These are phyloP conservation scores for Monosporascus cannonballus DNA, from an alignment of 2,329 filamentous ascomycete genomes.

Conservation along the genomic window DNA sequence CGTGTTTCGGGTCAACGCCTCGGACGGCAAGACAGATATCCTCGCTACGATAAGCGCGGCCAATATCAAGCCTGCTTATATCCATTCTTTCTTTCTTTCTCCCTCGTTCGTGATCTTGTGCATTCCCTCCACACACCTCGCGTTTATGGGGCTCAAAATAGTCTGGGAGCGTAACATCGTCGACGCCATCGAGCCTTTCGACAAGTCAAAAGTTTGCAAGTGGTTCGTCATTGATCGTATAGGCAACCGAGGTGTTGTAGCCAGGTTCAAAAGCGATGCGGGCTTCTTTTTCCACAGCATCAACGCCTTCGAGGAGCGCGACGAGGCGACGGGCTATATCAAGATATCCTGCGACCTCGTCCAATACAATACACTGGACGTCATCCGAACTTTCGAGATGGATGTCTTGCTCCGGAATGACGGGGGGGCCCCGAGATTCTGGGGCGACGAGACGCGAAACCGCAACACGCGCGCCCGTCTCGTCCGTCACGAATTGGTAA, in stretches of 20 bases:
- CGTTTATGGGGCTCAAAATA: constrained; percentile 51
- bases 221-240: constrained; percentile 74
- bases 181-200: constrained; percentile 61
- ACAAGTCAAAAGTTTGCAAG: constrained; percentile 46
- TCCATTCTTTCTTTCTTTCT: constrained; percentile 78
- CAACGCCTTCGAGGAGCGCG: constrained; percentile 65
- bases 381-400: constrained; percentile 64
- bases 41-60: constrained; percentile 57
- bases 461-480: constrained; percentile 32
- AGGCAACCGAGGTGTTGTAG: constrained; percentile 57
- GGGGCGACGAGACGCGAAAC: constrained; percentile 32
- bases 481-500: constrained; percentile 36
- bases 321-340: constrained; percentile 27
- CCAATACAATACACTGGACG: constrained; percentile 56
- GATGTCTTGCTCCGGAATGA: constrained; percentile 55
- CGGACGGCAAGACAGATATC: constrained; percentile 61
- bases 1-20: constrained; percentile 58
- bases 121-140: constrained; percentile 61
- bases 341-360: constrained; percentile 62
- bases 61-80: constrained; percentile 56
- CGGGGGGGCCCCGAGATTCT: constrained; percentile 37
- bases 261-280: constrained; percentile 58
- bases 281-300: constrained; percentile 77
- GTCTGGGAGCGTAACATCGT: constrained; percentile 61
- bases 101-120: constrained; percentile 66